Evolutionary conservation across 2,329 filamentous ascomycete genomes (phyloP), one percentile per base, ranked within the genome.

Genomic region (Epichloe scottii): DNA sequence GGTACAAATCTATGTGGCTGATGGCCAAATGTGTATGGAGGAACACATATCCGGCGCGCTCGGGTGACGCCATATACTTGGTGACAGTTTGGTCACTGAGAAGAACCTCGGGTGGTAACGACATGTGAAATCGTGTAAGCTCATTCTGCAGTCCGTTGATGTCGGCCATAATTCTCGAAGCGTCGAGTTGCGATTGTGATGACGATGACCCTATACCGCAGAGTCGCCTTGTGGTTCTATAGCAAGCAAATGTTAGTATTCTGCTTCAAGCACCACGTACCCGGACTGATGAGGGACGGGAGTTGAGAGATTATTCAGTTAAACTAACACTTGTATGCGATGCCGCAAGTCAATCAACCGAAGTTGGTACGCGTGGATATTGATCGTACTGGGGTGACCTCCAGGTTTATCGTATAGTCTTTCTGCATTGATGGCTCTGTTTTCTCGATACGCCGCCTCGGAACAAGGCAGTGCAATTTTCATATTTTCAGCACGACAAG

Each of bases 1-100:
- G 62, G 51, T 71, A 71, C 6, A 71, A 55, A 34, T 71, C 67
- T 12, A 70, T 62, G 49, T 71, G 66, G 38, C 65, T 60, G 6
- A 63, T 60, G 26, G 63, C 64, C 17, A 70, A 58, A 46, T 64
- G 62, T 1, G 63, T 64, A 54, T 70, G 67, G 26, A 71, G 59
- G 54, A 66, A 67, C 34, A 68, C 60, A 44, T 67, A 71, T 23
- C 64, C 65, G 5, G 60, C 56, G 21, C 64, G 59, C 41, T 69
- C 59, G 3, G 60, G 51, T 2, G 61, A 60, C 3, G 56, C 56
- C 26, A 68, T 60, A 49, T 64, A 67, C 42, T 56, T 59, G 21
- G 56, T 52, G 17, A 68, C 63, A 48, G 62, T 68, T 42, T 62
- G 59, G 21, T 70, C 64, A 33, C 59, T 64, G 2, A 70, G 59